Percentiles rank a stretch among this genome's conserved stretches.
Conservation (phyloP, 495 filamentous ascomycete genomes). For the Aspergillus conjunctus region DNA sequence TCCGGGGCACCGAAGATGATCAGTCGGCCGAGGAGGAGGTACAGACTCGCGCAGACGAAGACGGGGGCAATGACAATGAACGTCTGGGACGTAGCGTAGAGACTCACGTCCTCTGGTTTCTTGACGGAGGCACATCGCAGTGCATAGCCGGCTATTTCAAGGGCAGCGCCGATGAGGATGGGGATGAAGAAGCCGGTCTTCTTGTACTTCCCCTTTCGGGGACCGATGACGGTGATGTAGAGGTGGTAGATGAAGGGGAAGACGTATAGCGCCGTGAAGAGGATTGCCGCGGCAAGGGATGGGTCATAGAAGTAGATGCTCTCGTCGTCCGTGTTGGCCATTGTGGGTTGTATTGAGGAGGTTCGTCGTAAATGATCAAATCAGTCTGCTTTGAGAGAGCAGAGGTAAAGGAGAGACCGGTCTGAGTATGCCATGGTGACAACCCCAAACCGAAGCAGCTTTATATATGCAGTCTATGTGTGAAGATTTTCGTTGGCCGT, state of each 20-base stretch:
- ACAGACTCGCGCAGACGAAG: neutral
- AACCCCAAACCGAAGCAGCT: neutral
- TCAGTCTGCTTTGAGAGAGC: neutral
- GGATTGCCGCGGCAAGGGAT: conserved; percentile 5
- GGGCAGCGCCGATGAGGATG: neutral
- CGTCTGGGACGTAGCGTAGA: neutral
- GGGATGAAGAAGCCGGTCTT: neutral
- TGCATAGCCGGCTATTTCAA: neutral
- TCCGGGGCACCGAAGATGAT: neutral
- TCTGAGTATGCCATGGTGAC: neutral
- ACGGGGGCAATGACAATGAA: neutral
- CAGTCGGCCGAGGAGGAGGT: neutral
- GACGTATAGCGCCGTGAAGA: conserved; percentile 6
- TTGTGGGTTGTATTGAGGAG: neutral
- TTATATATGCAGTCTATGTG: neutral
- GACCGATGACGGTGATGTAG: conserved; percentile 4
- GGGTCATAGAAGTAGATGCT: conserved; percentile 14
- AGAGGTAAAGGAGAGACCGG: neutral
- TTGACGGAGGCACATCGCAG: neutral
- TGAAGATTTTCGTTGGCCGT: neutral
- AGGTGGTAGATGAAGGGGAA: conserved; percentile 9
- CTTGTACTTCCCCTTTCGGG: conserved; percentile 8
- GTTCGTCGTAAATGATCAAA: too few species aligned
- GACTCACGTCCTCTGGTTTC: neutral
- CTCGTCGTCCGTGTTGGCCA: neutral